Evolutionary conservation across 768 basidiomycete species (phyloP).

Genomic region (Agrocybe pediades): DNA sequence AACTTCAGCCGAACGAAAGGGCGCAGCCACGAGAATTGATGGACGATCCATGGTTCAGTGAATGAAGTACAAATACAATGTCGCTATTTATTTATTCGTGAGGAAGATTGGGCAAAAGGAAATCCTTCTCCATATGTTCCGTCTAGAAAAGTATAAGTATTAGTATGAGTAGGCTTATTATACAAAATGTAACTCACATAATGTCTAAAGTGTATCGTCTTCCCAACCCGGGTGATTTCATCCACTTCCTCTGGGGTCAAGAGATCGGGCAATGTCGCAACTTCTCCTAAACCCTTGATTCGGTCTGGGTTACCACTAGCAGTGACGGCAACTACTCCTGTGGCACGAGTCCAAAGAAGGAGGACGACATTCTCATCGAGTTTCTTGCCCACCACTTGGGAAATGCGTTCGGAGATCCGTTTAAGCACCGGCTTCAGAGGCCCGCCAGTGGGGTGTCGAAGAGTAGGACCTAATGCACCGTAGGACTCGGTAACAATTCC

Average conservation of each 20-base stretch:
- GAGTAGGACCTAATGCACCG: constrained; percentile 36
- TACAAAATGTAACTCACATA: constrained; percentile 25
- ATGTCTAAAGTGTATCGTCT: constrained; percentile 33
- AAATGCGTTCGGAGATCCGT: constrained; percentile 31
- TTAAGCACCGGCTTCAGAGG: constrained; percentile 39
- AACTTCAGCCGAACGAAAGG: constrained; percentile 19
- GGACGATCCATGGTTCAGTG: constrained; percentile 23
- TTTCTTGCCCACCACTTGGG: constrained; percentile 17
- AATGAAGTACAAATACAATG: not conserved
- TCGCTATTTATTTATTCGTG: constrained; percentile 6
- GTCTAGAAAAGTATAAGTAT: constrained; percentile 18
- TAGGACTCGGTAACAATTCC: constrained; percentile 39
- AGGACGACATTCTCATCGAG: constrained; percentile 27
- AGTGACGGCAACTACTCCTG: constrained; percentile 33
- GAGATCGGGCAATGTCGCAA: constrained; percentile 29
- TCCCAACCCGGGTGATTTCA: constrained; percentile 35
- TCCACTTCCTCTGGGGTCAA: constrained; percentile 31
- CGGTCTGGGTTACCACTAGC: constrained; percentile 31
- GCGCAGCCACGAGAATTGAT: constrained; percentile 16
- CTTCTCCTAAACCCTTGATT: constrained; percentile 29
- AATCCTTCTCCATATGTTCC: constrained; percentile 37
- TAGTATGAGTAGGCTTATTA: not conserved
- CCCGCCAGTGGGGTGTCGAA: constrained; percentile 37
- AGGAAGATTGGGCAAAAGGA: constrained; percentile 33
- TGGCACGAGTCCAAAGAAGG: constrained; percentile 34